phyloP scores from a whole-genome alignment of 2,329 filamentous ascomycete genomes.

The Phialemoniopsis sp. region DNA sequence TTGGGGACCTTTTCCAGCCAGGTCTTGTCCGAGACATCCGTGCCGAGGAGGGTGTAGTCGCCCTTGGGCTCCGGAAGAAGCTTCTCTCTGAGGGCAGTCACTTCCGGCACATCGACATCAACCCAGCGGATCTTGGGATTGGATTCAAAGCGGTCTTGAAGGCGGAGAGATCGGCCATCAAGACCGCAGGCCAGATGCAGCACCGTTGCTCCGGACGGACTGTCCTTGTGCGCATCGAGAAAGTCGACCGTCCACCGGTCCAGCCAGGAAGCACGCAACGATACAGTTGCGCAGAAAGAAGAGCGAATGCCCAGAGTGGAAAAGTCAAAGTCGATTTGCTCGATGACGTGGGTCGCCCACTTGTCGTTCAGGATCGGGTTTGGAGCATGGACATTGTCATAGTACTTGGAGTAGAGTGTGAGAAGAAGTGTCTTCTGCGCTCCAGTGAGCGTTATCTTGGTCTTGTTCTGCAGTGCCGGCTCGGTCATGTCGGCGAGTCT shows the following conservation, averaged over 20 bases:
- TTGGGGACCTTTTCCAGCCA: slow-evolving; percentile 23
- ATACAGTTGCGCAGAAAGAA: slow-evolving; percentile 1
- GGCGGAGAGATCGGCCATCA: slow-evolving; percentile 3
- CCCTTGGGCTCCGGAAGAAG: slow-evolving; percentile 15
- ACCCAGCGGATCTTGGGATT: slow-evolving; percentile 16
- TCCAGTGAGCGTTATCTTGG: slow-evolving; percentile 13
- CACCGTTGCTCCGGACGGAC: slow-evolving; percentile 1
- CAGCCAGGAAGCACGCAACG: not conserved
- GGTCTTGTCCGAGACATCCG: slow-evolving; percentile 15
- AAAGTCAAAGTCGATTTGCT: slow-evolving; percentile 6
- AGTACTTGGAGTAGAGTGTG: slow-evolving; percentile 1
- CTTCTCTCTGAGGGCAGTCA: slow-evolving; percentile 21
- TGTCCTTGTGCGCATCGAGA: slow-evolving; percentile 3
- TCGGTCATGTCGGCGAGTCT: too few relatives aligned
- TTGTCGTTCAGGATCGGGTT: slow-evolving; percentile 1
- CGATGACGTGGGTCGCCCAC: slow-evolving; percentile 4
- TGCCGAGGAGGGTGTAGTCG: slow-evolving; percentile 20
- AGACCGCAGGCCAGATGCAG: slow-evolving; percentile 5
- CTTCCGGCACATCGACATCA: slow-evolving; percentile 27
- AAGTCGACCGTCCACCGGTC: slow-evolving; percentile 1
- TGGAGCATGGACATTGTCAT: too few relatives aligned
- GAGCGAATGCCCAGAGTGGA: not conserved
- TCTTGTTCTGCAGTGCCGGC: slow-evolving; percentile 1
- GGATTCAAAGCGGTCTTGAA: slow-evolving; percentile 1
- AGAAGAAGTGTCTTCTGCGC: slow-evolving; percentile 17